Evolutionary conservation across 192 early-diverging fungal genomes (phyloP).

Genomic region (Jimgerdemannia lactiflua): DNA sequence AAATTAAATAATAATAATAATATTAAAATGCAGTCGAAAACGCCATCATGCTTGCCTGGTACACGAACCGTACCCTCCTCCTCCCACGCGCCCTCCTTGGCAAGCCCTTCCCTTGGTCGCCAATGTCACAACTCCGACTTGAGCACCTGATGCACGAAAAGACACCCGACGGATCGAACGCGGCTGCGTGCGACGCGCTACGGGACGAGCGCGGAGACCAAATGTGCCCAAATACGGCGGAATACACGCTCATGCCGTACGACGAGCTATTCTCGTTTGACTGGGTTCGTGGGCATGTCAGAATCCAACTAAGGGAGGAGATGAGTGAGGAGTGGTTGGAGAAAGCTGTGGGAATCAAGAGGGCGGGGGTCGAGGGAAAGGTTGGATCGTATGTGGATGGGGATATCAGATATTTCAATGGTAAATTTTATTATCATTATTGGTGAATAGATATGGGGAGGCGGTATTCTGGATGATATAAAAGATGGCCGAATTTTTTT

Average conservation of each 20-base stretch:
- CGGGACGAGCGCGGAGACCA: constrained; percentile 3
- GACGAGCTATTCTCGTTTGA: constrained; percentile 30
- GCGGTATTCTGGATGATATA: background rate
- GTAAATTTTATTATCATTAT: background rate
- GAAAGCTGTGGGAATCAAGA: constrained; percentile 13
- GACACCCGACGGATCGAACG: background rate
- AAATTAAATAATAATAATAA: background rate
- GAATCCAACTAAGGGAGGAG: constrained; percentile 19
- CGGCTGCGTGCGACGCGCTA: background rate
- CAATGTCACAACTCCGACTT: constrained; percentile 14
- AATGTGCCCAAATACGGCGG: constrained; percentile 16
- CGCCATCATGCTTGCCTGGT: constrained; percentile 44
- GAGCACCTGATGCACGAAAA: constrained; percentile 26
- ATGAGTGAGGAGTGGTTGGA: constrained; percentile 23
- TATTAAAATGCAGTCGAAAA: constrained; percentile 33
- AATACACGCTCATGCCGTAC: constrained; percentile 23
- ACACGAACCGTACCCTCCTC: constrained; percentile 46
- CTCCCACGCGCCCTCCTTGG: constrained; percentile 43
- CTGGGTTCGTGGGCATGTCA: constrained; percentile 29
- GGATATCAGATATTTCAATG: constrained; percentile 29
- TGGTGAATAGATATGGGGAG: background rate
- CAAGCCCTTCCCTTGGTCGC: constrained; percentile 32
- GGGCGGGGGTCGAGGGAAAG: constrained; percentile 1
- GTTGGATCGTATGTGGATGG: constrained; percentile 26
- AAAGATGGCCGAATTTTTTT: no score